Evolutionary conservation across 805 yeast species (phyloP).

Genomic region (Blastobotrys parvus): DNA sequence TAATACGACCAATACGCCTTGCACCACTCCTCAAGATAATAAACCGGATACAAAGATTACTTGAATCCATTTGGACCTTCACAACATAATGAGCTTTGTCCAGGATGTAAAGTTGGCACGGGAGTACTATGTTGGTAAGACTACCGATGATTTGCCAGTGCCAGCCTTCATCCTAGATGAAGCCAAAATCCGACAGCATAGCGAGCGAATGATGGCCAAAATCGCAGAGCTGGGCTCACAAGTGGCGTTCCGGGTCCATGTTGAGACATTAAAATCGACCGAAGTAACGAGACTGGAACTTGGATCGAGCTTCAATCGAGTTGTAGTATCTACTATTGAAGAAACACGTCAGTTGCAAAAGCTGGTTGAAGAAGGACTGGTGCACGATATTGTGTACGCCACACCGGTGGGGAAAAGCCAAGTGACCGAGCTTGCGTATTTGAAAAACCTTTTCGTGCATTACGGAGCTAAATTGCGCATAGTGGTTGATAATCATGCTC

Average conservation of each 20-base stretch:
- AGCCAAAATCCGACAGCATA: slow-evolving; percentile 7
- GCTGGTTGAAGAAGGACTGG: slow-evolving; percentile 31
- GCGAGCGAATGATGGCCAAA: slow-evolving; percentile 6
- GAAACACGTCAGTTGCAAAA: slow-evolving; percentile 51
- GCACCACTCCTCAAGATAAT: no score
- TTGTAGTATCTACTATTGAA: slow-evolving; percentile 58
- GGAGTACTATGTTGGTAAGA: slow-evolving; percentile 11
- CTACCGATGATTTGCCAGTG: slow-evolving; percentile 8
- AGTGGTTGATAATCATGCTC: slow-evolving; percentile 54
- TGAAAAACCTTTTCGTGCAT: slow-evolving; percentile 33
- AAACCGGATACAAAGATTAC: no score
- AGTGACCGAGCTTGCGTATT: slow-evolving; percentile 27
- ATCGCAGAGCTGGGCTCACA: background rate
- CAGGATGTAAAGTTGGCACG: slow-evolving; percentile 11
- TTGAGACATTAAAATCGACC: slow-evolving; percentile 64
- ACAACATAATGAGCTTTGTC: slow-evolving; percentile 14
- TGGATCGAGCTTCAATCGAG: slow-evolving; percentile 24
- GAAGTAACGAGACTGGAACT: slow-evolving; percentile 51
- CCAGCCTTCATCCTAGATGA: slow-evolving; percentile 13
- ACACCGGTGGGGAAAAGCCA: slow-evolving; percentile 47
- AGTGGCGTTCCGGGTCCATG: slow-evolving; percentile 47
- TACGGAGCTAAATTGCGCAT: slow-evolving; percentile 23
- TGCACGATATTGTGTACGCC: slow-evolving; percentile 46
- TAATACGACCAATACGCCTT: no score
- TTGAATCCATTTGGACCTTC: no score